A percentile compares a stretch with the other conserved stretches of the same genome.
phyloP scores from a whole-genome alignment of 805 yeast genomes.

The Myxozyma neglecta region DNA sequence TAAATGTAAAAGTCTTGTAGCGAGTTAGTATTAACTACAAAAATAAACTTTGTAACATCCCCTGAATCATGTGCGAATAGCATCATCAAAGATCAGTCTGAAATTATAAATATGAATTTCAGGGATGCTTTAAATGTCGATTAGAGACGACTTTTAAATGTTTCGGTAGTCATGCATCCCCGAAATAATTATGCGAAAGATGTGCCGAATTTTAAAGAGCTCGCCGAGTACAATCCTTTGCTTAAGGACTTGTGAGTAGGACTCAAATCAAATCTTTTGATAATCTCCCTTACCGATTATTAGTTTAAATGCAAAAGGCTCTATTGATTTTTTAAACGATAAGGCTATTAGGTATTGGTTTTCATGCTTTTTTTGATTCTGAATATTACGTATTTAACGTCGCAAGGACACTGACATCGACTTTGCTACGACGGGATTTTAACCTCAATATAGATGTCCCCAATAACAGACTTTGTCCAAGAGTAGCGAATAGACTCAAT shows the following conservation, averaged over 20 bases:
- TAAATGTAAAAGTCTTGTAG: too few relatives aligned
- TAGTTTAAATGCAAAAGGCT: conserved; percentile 4
- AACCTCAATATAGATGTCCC: conserved; percentile 18
- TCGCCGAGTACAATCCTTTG: conserved; percentile 20
- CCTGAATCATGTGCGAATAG: neutral
- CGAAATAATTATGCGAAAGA: conserved; percentile 15
- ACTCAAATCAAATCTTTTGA: neutral
- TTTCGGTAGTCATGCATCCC: conserved; percentile 20
- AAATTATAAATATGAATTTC: too few relatives aligned
- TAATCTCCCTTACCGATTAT: neutral
- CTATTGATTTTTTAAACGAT: conserved; percentile 22
- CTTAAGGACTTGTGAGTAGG: conserved; percentile 18
- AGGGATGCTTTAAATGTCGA: too few relatives aligned
- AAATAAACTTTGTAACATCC: neutral
- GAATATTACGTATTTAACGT: neutral
- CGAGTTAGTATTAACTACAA: too few relatives aligned
- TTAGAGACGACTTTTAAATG: neutral
- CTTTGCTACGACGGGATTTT: conserved; percentile 25
- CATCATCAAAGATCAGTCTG: neutral
- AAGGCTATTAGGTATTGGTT: conserved; percentile 24
- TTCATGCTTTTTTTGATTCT: neutral
- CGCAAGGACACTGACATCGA: conserved; percentile 21
- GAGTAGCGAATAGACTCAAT: conserved; percentile 35
- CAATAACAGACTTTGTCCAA: conserved; percentile 30
- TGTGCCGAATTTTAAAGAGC: conserved; percentile 15